Base-by-base conservation (phyloP, 179 eudicot species). In the Silene vulgaris region DNA sequence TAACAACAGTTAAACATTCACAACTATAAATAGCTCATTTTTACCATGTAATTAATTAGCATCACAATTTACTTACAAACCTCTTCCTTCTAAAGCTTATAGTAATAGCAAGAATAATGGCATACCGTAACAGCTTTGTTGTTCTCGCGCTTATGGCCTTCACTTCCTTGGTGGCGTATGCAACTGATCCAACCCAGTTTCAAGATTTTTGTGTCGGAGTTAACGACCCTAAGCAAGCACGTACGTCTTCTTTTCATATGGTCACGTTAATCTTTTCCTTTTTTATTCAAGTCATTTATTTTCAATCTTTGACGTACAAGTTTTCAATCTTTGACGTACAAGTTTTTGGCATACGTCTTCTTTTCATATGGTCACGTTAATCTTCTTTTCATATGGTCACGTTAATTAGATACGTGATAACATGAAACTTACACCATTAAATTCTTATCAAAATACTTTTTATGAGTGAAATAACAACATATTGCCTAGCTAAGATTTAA, bases 161-260 rank as follows among this genome's bases (percentile, higher is more conserved):
- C 11, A 56, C 40, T 63, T 74, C 77, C 70, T 63, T 43, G 63
- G 69, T 74, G 62, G 77, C 77, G 1, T 14, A 40, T 61, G 76
- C 76, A n/a, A 74, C 76, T 17, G 57, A 52, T 14, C 59, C 59
- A 52, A 52, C 59, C 59, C 59, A 52, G 0, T 19, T 52, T 52
- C 59, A 74, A 37, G 76, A 74, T 35, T 74, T 74, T 1, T 74
- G 76, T n/a, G 76, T 74, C 8, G 68, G 76, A 3, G 57, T 62
- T 11, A 32, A n/a, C 8, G 69, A 71, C 63, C 74, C 74, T 52
- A 71, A 52, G 23, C n/a, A 71, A 23, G 74, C 74, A 14, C 23
- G 74, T 71, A 71, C 2, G 74, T 50, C 35, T 16, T 21, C 7
- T 69, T 5, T 52, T 52, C 0, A 52, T 52, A 13, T 52, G 0